A percentile compares a stretch with the other conserved stretches of the same genome.
These are phyloP conservation scores for Ambrosia hybrid DNA, from an alignment of 140 eudicot species.

Conservation along the genomic window DNA sequence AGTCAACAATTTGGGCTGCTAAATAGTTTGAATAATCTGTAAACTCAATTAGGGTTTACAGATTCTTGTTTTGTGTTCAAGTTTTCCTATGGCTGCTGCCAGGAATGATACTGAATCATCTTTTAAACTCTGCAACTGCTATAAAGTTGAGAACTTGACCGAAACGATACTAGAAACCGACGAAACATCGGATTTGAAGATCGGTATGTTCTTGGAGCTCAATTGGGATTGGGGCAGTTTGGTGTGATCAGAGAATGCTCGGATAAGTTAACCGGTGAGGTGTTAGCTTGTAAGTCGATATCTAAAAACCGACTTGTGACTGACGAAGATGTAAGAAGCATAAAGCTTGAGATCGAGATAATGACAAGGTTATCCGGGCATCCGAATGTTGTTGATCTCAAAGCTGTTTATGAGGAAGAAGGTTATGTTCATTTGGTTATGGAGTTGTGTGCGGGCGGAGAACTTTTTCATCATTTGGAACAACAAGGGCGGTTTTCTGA, in stretches of 20 bases:
- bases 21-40: constrained; percentile 12
- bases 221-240: constrained; percentile 75
- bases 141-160: constrained; percentile 41
- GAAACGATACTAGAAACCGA: constrained; percentile 48
- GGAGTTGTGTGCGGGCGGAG: constrained; percentile 93
- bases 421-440: constrained; percentile 71
- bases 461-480: constrained; percentile 62
- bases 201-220: constrained; percentile 57
- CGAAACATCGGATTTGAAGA: constrained; percentile 45
- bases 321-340: constrained; percentile 58
- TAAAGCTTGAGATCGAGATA: constrained; percentile 75
- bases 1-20: constrained; percentile 28
- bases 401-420: constrained; percentile 78
- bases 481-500: constrained; percentile 70
- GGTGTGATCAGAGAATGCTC: constrained; percentile 66
- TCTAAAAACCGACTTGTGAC: constrained; percentile 67
- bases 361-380: constrained; percentile 74
- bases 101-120: constrained; percentile 43
- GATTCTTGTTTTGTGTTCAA: not conserved
- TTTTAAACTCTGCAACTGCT: constrained; percentile 40
- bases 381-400: constrained; percentile 76
- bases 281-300: constrained; percentile 75
- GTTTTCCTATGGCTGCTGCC: constrained; percentile 58
- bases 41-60: constrained; percentile 15
- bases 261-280: constrained; percentile 53